These are phyloP conservation scores for Fusarium buxicola DNA, from an alignment of 2,329 filamentous ascomycete genomes.

Conservation along the genomic window DNA sequence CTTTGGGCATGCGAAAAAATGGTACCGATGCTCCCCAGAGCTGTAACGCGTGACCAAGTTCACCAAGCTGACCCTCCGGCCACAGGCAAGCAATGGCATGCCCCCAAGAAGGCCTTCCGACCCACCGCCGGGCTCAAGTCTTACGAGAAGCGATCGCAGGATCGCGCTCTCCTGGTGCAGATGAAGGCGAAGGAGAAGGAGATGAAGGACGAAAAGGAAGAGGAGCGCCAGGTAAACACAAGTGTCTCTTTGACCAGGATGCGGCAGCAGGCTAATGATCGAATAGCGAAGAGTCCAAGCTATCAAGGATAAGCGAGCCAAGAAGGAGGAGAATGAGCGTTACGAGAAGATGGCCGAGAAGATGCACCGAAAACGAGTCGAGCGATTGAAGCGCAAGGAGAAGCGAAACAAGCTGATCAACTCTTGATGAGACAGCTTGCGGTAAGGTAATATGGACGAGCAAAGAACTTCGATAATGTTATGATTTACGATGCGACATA, in stretches of 20 bases:
- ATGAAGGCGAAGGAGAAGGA: conserved; percentile 94
- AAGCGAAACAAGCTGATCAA: conserved; percentile 91
- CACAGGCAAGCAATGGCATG: conserved; percentile 95
- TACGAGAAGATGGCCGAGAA: conserved; percentile 96
- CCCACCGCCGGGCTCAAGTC: conserved; percentile 81
- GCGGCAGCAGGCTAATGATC: conserved; percentile 21
- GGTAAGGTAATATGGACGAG: conserved; percentile 5
- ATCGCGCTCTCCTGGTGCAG: conserved; percentile 76
- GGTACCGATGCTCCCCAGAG: conserved; percentile 60
- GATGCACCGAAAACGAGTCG: conserved; percentile 96
- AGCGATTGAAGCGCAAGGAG: conserved; percentile 92
- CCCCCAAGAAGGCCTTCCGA: conserved; percentile 84
- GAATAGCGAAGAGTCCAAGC: conserved; percentile 77
- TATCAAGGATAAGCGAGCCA: conserved; percentile 86
- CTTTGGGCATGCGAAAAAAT: conserved; percentile 82
- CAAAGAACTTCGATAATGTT: conserved; percentile 26
- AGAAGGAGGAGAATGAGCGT: conserved; percentile 92
- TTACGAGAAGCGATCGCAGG: conserved; percentile 80
- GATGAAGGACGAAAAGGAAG: conserved; percentile 95
- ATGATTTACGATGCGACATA: conserved; percentile 43
- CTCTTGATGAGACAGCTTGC: conserved; percentile 58
- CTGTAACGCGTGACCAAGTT: background rate
- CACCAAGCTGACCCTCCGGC: conserved; percentile 19
- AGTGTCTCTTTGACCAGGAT: background rate
- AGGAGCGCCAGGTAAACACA: conserved; percentile 78